These are phyloP conservation scores for Paxillus rubicundulus DNA, from an alignment of 768 basidiomycete species.

Conservation along the genomic window DNA sequence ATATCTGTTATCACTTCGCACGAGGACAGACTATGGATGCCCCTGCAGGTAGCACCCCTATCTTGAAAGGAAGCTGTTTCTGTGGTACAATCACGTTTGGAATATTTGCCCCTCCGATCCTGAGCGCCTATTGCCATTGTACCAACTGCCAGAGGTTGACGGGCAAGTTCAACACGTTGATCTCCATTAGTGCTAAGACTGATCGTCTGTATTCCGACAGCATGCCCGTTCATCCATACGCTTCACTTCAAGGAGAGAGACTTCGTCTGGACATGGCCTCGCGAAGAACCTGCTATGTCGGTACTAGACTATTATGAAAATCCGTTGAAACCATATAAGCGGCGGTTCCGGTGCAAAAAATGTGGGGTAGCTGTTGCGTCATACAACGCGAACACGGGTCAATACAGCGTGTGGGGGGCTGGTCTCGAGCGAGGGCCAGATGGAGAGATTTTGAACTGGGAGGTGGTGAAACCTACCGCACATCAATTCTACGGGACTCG, in stretches of 20 bases:
- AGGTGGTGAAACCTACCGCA: constrained; percentile 54
- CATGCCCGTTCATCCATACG: constrained; percentile 59
- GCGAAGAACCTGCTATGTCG: constrained; percentile 28
- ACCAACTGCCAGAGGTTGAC: constrained; percentile 62
- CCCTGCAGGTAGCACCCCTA: constrained; percentile 9
- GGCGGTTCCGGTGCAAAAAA: constrained; percentile 57
- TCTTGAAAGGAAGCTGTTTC: constrained; percentile 54
- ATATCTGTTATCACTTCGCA: background rate
- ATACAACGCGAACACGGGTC: constrained; percentile 45
- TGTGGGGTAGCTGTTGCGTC: constrained; percentile 58
- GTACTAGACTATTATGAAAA: constrained; percentile 48
- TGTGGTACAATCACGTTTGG: constrained; percentile 52
- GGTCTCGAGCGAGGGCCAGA: constrained; percentile 52
- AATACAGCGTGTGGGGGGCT: constrained; percentile 58
- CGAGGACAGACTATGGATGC: constrained; percentile 7
- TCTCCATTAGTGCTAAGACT: background rate
- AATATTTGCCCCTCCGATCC: constrained; percentile 45
- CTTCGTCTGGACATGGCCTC: constrained; percentile 48
- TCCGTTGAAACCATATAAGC: constrained; percentile 54
- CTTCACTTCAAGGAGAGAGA: constrained; percentile 50
- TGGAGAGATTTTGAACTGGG: constrained; percentile 52
- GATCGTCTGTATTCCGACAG: constrained; percentile 1
- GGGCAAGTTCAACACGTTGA: constrained; percentile 34
- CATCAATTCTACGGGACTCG: constrained; percentile 66
- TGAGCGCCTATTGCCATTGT: constrained; percentile 70